Evolutionary conservation across 1,139 yeast genomes (phyloP), one percentile per base, ranked within the genome.

Genomic region (Kodamaea plutei): DNA sequence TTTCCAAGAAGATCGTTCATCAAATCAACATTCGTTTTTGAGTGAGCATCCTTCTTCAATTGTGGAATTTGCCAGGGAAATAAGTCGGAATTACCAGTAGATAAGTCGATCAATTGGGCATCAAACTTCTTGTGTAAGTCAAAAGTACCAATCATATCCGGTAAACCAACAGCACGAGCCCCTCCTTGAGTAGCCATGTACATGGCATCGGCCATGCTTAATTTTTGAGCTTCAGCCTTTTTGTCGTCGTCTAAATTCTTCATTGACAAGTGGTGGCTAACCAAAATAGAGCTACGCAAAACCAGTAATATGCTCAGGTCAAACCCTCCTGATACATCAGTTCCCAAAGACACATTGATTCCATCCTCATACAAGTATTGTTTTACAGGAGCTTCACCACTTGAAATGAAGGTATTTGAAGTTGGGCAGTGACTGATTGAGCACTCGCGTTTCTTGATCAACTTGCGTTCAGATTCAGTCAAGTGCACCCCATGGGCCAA

Each of bases 381-480:
- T 34, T 51, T 55, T 6, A 91, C 75, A 12, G 91, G 84, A 5
- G 96, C 93, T 54, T 87, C 93, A 8, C 98, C 98, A 14, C 95
- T 82, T 1, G 95, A 79, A 37, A 91, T 72, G 16, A 94, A 79
- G 1, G 95, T 79, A 52, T 91, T 91, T 21, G 95, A 84, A 9
- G 89, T 76, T 4, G 98, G 98, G 56, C 98, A 91, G 58, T 91
- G 98, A 6, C 95, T 76, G 12, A 91, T 73, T 10, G 96, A 94
- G 19, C 88, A 64, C 5, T 73, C 61, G 18, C 73, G 68, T 8
- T 49, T 41, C 41, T 67, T 68, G 31, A 91, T 64, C 15, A 82
- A 42, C 13, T 68, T 59, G 30, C 79, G 66, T 53, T 91, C 98
- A 3, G 67, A 67, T 2, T 73, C 75, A 1, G 76, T 48, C 34